Evolutionary conservation across 2,329 filamentous ascomycete genomes (phyloP).

Genomic region (Madurella fahalii): DNA sequence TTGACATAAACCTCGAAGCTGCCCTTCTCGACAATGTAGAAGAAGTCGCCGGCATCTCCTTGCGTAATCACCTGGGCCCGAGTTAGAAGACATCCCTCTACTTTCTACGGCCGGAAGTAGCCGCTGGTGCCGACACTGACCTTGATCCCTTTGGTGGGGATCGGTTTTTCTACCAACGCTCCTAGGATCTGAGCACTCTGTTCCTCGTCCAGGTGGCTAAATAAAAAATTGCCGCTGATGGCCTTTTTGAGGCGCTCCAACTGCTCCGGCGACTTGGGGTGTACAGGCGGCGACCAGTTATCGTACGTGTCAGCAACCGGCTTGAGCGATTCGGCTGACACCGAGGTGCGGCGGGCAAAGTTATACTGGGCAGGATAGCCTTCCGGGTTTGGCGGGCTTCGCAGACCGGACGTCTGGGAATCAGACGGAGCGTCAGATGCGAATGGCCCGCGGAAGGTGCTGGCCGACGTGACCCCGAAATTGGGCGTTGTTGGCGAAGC

Average conservation of each 20-base stretch:
- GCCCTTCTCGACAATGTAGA: constrained; percentile 93
- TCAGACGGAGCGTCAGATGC: constrained; percentile 49
- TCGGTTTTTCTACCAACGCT: constrained; percentile 89
- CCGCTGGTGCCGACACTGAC: constrained; percentile 34
- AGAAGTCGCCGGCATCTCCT: constrained; percentile 93
- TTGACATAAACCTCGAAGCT: constrained; percentile 91
- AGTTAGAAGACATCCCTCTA: constrained; percentile 4
- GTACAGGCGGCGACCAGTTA: constrained; percentile 84
- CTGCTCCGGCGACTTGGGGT: constrained; percentile 80
- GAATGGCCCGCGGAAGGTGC: constrained; percentile 49
- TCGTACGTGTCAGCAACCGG: constrained; percentile 78
- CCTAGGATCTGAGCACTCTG: constrained; percentile 83
- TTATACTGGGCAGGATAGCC: constrained; percentile 91
- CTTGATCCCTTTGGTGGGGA: constrained; percentile 82
- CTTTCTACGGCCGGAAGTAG: not conserved
- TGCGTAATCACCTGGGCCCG: constrained; percentile 79
- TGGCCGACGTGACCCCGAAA: constrained; percentile 44
- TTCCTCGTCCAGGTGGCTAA: constrained; percentile 91
- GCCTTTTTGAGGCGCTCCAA: constrained; percentile 72
- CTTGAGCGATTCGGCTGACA: constrained; percentile 94
- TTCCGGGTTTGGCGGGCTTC: constrained; percentile 54
- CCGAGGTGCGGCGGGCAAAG: constrained; percentile 86
- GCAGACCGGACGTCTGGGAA: constrained; percentile 40
- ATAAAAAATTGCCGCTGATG: constrained; percentile 87
- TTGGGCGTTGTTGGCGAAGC: constrained; percentile 67